A percentile compares a stretch with the other conserved stretches of the same genome.
Evolutionary conservation across 2,329 filamentous ascomycete species (phyloP).

Genomic region (Arthroderma sp.): DNA sequence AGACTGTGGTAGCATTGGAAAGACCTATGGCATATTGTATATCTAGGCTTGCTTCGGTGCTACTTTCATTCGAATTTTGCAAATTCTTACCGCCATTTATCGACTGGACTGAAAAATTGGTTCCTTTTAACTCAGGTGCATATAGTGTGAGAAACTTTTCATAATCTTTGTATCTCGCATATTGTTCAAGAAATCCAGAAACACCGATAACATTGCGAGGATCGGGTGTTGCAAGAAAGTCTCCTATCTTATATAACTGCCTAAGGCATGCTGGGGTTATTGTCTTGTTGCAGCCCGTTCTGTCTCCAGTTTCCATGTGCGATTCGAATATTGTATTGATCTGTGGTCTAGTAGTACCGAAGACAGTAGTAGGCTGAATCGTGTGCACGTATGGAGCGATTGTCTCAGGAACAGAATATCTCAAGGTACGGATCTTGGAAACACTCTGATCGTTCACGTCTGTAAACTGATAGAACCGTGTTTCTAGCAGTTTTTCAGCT

Average conservation of each 20-base stretch:
- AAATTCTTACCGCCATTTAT: slow-evolving; percentile 45
- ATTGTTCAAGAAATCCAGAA: slow-evolving; percentile 38
- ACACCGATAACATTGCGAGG: slow-evolving; percentile 31
- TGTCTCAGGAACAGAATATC: slow-evolving; percentile 48
- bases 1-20: slow-evolving; percentile 40
- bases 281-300: slow-evolving; percentile 23
- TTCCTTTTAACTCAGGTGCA: slow-evolving; percentile 37
- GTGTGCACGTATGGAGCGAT: slow-evolving; percentile 45
- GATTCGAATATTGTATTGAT: slow-evolving; percentile 21
- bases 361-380: slow-evolving; percentile 53
- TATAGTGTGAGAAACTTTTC: slow-evolving; percentile 42
- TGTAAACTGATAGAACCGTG: slow-evolving; percentile 6
- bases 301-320: slow-evolving; percentile 7
- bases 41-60: slow-evolving; percentile 50
- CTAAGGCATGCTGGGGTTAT: slow-evolving; percentile 39
- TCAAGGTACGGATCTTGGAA: slow-evolving; percentile 41
- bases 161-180: slow-evolving; percentile 42
- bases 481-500: slow-evolving; percentile 7
- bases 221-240: slow-evolving; percentile 26
- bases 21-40: slow-evolving; percentile 47
- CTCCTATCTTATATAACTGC: slow-evolving; percentile 35
- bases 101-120: slow-evolving; percentile 43
- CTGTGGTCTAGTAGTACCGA: slow-evolving; percentile 38
- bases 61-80: slow-evolving; percentile 30
- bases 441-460: slow-evolving; percentile 41